Evolutionary conservation across 345 rosid genomes (phyloP).

Genomic region (Boechera divaricarpa): DNA sequence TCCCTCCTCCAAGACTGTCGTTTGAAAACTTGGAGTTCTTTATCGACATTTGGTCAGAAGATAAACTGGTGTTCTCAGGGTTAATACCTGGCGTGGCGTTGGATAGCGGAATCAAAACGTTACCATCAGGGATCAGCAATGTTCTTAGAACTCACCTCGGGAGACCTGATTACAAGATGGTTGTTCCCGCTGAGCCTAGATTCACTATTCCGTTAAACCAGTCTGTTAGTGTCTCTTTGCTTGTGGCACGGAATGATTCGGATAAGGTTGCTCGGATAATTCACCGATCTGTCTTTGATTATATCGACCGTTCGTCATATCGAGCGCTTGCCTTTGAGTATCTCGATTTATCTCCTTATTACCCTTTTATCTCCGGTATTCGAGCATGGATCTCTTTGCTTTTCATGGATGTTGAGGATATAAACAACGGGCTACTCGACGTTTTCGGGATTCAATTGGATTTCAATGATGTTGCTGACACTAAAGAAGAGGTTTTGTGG

Average conservation of each 20-base stretch:
- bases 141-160: constrained; percentile 56
- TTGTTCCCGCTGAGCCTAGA: constrained; percentile 73
- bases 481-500: constrained; percentile 92
- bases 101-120: constrained; percentile 60
- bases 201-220: constrained; percentile 64
- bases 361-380: constrained; percentile 77
- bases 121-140: constrained; percentile 55
- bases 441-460: constrained; percentile 92
- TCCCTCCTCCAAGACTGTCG: constrained; percentile 81
- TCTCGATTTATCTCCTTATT: constrained; percentile 75
- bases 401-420: constrained; percentile 68
- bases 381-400: constrained; percentile 90
- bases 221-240: constrained; percentile 70
- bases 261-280: constrained; percentile 73
- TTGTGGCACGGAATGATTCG: constrained; percentile 75
- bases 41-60: constrained; percentile 88
- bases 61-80: constrained; percentile 70
- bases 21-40: constrained; percentile 78
- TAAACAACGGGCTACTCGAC: constrained; percentile 59
- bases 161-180: constrained; percentile 74
- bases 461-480: constrained; percentile 78
- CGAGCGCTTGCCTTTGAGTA: constrained; percentile 85
- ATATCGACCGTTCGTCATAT: constrained; percentile 67
- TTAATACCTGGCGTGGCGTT: constrained; percentile 71
- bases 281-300: constrained; percentile 68